A percentile compares a stretch with the other conserved stretches of the same genome.
Conservation (phyloP, 352 stramenopile species). For the Phytophthora colocasiae region DNA sequence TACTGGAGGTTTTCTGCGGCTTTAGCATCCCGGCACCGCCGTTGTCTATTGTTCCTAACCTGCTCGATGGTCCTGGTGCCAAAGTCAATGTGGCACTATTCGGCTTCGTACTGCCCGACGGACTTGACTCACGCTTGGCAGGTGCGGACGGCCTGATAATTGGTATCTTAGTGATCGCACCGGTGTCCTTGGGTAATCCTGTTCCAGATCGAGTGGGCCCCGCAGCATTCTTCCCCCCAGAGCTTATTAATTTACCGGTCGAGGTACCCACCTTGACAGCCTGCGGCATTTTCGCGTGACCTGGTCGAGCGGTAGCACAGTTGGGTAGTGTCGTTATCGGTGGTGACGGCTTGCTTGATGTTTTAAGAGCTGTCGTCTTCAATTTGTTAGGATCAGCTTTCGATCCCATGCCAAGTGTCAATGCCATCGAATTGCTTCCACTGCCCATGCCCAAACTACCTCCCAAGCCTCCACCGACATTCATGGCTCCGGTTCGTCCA, state of each 20-base stretch:
- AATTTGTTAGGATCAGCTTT: constrained; percentile 51
- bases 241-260: constrained; percentile 51
- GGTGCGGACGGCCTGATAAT: constrained; percentile 76
- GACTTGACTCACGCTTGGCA: constrained; percentile 73
- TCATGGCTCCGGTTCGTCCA: constrained; percentile 27
- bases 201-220: constrained; percentile 47
- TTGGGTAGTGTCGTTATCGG: constrained; percentile 76
- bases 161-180: constrained; percentile 72
- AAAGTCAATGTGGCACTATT: constrained; percentile 29
- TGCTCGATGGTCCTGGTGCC: constrained; percentile 29
- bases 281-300: constrained; percentile 59
- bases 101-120: constrained; percentile 60
- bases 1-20: constrained; percentile 28
- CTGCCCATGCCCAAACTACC: constrained; percentile 34
- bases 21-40: constrained; percentile 22
- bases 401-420: constrained; percentile 42
- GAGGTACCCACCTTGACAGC: constrained; percentile 60
- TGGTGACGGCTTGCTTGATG: constrained; percentile 53
- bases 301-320: constrained; percentile 53
- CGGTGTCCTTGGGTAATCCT: constrained; percentile 53
- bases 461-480: constrained; percentile 21
- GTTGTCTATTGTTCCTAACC: constrained; percentile 48
- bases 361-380: constrained; percentile 52
- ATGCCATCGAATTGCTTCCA: constrained; percentile 36
- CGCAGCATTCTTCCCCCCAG: constrained; percentile 43